phyloP scores from a whole-genome alignment of 257 asterid species.

The Fraxinus anomala region DNA sequence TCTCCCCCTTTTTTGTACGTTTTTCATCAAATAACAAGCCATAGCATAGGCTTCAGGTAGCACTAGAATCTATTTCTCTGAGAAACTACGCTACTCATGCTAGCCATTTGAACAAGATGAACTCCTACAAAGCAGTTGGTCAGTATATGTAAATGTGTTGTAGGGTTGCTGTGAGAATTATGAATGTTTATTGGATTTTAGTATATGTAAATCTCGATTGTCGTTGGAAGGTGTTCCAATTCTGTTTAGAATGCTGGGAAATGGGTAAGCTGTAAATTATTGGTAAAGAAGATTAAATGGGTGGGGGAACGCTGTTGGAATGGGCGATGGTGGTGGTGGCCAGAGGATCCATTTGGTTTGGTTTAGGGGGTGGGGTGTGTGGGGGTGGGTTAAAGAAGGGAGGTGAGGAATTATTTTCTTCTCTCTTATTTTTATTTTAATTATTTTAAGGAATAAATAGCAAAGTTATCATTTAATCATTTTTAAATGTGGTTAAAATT shows the following conservation, averaged over 20 bases:
- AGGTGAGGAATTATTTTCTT: too few relatives aligned
- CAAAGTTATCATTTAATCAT: too few relatives aligned
- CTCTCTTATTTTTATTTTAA: too few relatives aligned
- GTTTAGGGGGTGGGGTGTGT: too few relatives aligned
- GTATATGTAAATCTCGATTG: not conserved
- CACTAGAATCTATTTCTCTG: conserved; percentile 12
- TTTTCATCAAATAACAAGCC: not conserved
- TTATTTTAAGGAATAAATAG: too few relatives aligned
- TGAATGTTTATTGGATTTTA: conserved; percentile 1
- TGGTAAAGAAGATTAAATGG: not conserved
- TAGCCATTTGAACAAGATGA: conserved; percentile 3
- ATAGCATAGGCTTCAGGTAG: conserved; percentile 34
- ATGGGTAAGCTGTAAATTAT: conserved; percentile 15
- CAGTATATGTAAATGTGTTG: not conserved
- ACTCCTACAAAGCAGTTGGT: conserved; percentile 16
- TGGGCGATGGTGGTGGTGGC: too few relatives aligned
- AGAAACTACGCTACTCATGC: conserved; percentile 19
- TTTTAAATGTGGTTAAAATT: too few relatives aligned
- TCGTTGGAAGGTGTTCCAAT: conserved; percentile 17
- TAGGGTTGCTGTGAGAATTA: not conserved
- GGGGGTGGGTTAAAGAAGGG: too few relatives aligned
- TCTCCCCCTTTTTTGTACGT: not conserved
- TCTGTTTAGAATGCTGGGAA: conserved; percentile 15
- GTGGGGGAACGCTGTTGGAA: too few relatives aligned
- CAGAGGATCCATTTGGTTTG: too few relatives aligned